Base-by-base conservation (phyloP, 495 filamentous ascomycete species). In the Bathelium albidoporum region DNA sequence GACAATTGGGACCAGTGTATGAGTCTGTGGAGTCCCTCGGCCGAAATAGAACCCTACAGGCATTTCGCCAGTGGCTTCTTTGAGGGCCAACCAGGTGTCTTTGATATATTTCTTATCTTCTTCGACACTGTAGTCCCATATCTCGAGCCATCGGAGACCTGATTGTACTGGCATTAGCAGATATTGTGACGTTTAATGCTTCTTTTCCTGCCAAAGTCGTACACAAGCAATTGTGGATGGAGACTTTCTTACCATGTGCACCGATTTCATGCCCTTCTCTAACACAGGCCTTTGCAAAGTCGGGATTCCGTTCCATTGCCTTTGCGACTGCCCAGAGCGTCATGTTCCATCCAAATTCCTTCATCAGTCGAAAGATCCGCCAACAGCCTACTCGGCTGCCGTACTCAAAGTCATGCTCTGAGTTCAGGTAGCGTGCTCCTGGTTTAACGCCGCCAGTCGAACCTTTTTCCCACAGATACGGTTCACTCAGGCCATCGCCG, bases 401-500 rank as follows among this genome's bases (percentile, higher is more conserved):
- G 49, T 73, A 73, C 53, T 73, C 71, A 41, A 73, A 73, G 64
- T 73, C 71, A 28, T 73, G 69, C 63, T 73, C 71, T 12, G 71
- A 65, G 53, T 71, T 73, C 18, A 73, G 53, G 43, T 71, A 66
- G 29, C 71, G 58, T 0, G 63, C 64, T 43, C 70, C 70, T 29
- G 70, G 62, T 44, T 70, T 71, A 45, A 64, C 32, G 12, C 69
- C 69, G n/a, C 63, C 66, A 29, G 65, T 60, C 16, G 63, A 60
- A 18, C 71, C 71, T 60, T 73, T 73, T 60, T 73, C 71, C 69
- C 71, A 73, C 24, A 73, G 65, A 59, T 73, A 71, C 2, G 69
- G 71, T 55, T 73, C 71, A 20, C 41, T 62, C 55, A 68, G 45
- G 24, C 63, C 59, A 61, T 73, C 71, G 39, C 71, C 71, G 44